Evolutionary conservation across 2,329 filamentous ascomycete genomes (phyloP).

Genomic region (Metarhizium humberi): DNA sequence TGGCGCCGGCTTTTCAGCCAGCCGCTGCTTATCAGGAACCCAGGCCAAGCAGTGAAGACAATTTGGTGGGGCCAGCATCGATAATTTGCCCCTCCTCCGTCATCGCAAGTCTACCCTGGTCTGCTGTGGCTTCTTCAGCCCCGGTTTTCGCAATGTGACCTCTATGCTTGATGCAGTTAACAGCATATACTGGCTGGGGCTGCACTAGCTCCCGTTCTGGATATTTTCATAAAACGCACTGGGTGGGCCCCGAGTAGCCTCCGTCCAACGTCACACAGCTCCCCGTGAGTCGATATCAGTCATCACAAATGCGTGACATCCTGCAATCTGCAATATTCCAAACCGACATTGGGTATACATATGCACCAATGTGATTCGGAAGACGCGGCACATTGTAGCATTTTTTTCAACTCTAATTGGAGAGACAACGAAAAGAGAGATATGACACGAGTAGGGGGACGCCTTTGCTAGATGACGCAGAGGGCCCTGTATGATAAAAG

Average conservation of each 20-base stretch:
- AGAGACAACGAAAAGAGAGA: too few species aligned
- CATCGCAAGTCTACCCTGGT: neutral
- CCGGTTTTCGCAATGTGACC: conserved; percentile 1
- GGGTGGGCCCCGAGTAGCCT: conserved; percentile 8
- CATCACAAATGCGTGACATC: too few species aligned
- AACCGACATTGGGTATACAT: too few species aligned
- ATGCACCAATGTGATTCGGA: too few species aligned
- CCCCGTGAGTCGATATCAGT: neutral
- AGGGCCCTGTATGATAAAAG: too few species aligned
- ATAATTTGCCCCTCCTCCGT: neutral
- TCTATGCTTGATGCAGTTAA: conserved; percentile 18
- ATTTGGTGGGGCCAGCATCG: neutral
- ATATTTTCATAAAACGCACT: conserved; percentile 5
- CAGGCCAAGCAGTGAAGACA: neutral
- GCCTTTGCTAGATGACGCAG: too few species aligned
- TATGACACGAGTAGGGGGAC: too few species aligned
- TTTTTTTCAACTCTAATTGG: too few species aligned
- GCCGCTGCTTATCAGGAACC: neutral
- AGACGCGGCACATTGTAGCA: too few species aligned
- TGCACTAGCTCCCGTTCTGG: conserved; percentile 21
- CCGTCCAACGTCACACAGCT: neutral
- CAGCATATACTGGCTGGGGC: conserved; percentile 15
- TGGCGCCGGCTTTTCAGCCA: neutral
- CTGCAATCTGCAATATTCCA: too few species aligned
- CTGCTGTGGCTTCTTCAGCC: neutral